These are phyloP conservation scores for Gastrolobium villosum DNA, from an alignment of 306 rosid species.

Conservation along the genomic window DNA sequence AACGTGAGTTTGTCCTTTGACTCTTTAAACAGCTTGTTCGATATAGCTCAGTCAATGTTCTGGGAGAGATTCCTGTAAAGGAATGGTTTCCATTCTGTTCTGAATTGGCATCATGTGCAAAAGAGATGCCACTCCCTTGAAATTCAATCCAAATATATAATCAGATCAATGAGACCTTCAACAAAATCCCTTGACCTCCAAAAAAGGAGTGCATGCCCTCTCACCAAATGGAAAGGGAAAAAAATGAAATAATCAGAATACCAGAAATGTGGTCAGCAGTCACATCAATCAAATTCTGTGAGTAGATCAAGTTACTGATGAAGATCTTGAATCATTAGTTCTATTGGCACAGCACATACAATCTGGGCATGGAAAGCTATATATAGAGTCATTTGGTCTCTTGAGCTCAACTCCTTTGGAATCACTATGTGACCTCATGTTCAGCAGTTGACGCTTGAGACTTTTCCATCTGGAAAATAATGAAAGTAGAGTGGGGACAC, in stretches of 20 bases:
- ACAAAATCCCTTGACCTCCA: constrained; percentile 61
- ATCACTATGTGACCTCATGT: constrained; percentile 89
- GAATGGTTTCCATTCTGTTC: constrained; percentile 52
- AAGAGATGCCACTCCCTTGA: constrained; percentile 58
- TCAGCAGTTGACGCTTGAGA: constrained; percentile 87
- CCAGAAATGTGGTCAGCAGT: constrained; percentile 60
- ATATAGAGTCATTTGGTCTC: constrained; percentile 91
- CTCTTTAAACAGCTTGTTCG: constrained; percentile 44
- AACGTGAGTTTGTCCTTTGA: constrained; percentile 40
- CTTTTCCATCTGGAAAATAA: constrained; percentile 82
- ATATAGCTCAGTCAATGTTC: constrained; percentile 43
- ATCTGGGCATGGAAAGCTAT: constrained; percentile 97
- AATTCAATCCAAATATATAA: constrained; percentile 60
- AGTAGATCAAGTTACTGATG: constrained; percentile 65
- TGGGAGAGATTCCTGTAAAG: constrained; percentile 49
- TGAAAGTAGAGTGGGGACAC: constrained; percentile 30
- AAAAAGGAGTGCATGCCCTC: constrained; percentile 65
- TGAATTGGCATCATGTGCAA: constrained; percentile 55
- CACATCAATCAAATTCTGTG: constrained; percentile 52
- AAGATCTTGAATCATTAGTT: constrained; percentile 64
- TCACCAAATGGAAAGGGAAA: constrained; percentile 51
- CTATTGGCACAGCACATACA: constrained; percentile 91
- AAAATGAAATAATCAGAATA: constrained; percentile 77
- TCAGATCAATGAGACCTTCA: constrained; percentile 62
- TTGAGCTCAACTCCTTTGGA: constrained; percentile 90